Percentiles rank a stretch among this genome's conserved stretches.
These are phyloP conservation scores for Phytopythium litorale DNA, from an alignment of 352 stramenopile genomes.

Conservation along the genomic window DNA sequence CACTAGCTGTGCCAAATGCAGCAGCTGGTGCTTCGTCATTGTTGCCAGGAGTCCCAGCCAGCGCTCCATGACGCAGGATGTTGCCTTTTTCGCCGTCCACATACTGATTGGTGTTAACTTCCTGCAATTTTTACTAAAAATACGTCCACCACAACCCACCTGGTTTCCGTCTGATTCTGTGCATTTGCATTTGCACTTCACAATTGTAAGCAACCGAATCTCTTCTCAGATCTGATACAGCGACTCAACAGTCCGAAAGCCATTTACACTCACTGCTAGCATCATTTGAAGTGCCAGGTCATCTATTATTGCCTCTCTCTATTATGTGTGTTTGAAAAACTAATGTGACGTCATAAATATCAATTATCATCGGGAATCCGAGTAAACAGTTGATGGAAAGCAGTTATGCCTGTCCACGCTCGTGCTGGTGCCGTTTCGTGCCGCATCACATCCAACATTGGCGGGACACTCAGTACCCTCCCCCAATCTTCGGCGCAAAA, in stretches of 20 bases:
- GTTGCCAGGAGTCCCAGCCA: background rate
- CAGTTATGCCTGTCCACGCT: no score
- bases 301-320: background rate
- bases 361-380: no score
- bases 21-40: background rate
- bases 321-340: no score
- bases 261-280: no score
- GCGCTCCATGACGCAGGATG: background rate
- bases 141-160: background rate
- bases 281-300: no score
- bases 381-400: no score
- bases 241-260: no score
- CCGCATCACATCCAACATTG: background rate
- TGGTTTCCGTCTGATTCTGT: background rate
- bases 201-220: background rate
- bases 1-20: background rate
- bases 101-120: background rate
- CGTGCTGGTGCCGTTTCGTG: background rate
- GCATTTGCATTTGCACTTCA: background rate
- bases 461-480: background rate
- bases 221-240: background rate
- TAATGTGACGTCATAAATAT: no score
- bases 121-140: background rate
- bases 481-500: background rate
- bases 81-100: background rate